Evolutionary conservation across 2,329 filamentous ascomycete genomes (phyloP).

Genomic region (Aspergillus hortae): DNA sequence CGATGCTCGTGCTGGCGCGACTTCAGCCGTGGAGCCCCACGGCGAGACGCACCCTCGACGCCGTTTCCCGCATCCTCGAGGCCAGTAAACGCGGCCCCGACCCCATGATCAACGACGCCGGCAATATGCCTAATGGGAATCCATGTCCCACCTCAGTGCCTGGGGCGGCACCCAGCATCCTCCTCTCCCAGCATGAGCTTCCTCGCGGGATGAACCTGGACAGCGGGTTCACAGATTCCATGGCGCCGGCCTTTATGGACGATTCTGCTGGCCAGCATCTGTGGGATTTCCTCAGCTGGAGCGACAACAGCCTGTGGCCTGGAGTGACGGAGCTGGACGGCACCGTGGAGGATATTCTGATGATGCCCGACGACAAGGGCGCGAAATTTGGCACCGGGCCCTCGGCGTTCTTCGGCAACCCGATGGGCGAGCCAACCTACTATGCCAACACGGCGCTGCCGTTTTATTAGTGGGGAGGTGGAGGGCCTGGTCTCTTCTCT

Average conservation of each 20-base stretch:
- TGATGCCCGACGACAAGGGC: constrained; percentile 26
- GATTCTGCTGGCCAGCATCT: constrained; percentile 30
- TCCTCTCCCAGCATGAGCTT: constrained; percentile 15
- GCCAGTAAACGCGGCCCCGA: constrained; percentile 40
- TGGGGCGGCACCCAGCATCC: constrained; percentile 8
- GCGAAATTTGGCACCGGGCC: constrained; percentile 20
- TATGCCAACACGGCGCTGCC: constrained; percentile 23
- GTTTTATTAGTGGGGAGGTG: constrained; percentile 15
- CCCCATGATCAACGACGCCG: constrained; percentile 10
- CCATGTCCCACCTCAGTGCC: constrained; percentile 11
- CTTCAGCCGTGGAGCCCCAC: constrained; percentile 65
- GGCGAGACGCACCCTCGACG: constrained; percentile 60
- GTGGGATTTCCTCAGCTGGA: constrained; percentile 39
- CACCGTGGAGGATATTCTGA: constrained; percentile 19
- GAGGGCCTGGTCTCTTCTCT: not conserved
- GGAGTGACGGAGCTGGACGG: constrained; percentile 25
- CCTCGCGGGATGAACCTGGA: constrained; percentile 19
- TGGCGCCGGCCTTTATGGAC: constrained; percentile 23
- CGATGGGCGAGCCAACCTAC: constrained; percentile 23
- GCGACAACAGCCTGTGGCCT: constrained; percentile 32
- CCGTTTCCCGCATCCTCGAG: constrained; percentile 62
- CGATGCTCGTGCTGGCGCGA: constrained; percentile 37
- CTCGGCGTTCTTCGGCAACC: constrained; percentile 18
- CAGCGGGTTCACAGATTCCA: constrained; percentile 21
- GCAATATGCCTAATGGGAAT: constrained; percentile 8